These are phyloP conservation scores for Fremontodendron californicum DNA, from an alignment of 345 rosid species.

Conservation along the genomic window DNA sequence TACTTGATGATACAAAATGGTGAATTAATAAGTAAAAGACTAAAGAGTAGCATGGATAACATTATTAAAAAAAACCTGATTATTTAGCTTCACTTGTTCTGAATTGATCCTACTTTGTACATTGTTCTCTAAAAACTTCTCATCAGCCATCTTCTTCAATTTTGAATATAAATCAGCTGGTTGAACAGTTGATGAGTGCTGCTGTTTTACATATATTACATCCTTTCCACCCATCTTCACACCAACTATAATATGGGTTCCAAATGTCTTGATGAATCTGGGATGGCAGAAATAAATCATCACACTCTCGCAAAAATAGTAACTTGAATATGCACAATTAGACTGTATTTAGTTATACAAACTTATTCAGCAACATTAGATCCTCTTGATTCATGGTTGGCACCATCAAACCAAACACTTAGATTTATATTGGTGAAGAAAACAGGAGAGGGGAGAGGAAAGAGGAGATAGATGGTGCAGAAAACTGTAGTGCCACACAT, in stretches of 20 bases:
- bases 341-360: neutral
- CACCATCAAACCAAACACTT: neutral
- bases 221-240: slow-evolving; percentile 83
- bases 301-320: neutral
- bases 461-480: neutral
- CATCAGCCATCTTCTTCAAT: slow-evolving; percentile 64
- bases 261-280: slow-evolving; percentile 67
- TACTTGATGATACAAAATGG: neutral
- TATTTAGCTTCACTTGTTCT: slow-evolving; percentile 26
- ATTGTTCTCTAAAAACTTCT: slow-evolving; percentile 46
- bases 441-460: neutral
- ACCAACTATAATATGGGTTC: slow-evolving; percentile 75
- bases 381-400: neutral
- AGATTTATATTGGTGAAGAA: neutral
- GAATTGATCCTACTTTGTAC: slow-evolving; percentile 38
- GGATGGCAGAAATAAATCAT: slow-evolving; percentile 6
- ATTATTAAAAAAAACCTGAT: slow-evolving; percentile 32
- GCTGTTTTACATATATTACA: slow-evolving; percentile 62
- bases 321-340: neutral
- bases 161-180: slow-evolving; percentile 54
- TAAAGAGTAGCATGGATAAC: neutral
- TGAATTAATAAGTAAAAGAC: neutral
- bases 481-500: neutral
- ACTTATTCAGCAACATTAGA: neutral
- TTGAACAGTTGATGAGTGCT: slow-evolving; percentile 50